Percentiles rank a stretch among this genome's conserved stretches.
phyloP scores from a whole-genome alignment of 768 basidiomycete genomes.

The Kockovaella imperatae region DNA sequence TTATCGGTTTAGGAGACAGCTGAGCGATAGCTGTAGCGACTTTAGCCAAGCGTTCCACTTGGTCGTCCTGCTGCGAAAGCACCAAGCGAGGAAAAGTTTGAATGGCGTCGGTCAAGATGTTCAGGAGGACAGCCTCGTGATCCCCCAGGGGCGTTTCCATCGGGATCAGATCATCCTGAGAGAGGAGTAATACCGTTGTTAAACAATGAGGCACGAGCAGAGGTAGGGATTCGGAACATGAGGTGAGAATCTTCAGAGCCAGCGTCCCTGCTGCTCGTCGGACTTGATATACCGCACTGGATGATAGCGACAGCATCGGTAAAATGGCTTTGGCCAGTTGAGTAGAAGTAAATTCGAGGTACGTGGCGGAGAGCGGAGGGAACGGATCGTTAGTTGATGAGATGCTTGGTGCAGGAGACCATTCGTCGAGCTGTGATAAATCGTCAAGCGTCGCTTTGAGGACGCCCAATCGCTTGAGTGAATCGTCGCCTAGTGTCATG shows the following conservation, averaged over 20 bases:
- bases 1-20: constrained; percentile 45
- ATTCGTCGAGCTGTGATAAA: constrained; percentile 39
- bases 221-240: constrained; percentile 50
- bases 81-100: constrained; percentile 65
- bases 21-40: constrained; percentile 66
- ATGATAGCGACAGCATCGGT: constrained; percentile 53
- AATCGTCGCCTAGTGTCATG: constrained; percentile 32
- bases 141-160: constrained; percentile 11
- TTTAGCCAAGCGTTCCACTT: constrained; percentile 60
- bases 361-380: constrained; percentile 57
- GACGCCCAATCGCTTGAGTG: constrained; percentile 19
- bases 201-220: constrained; percentile 61
- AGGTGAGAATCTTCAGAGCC: constrained; percentile 7
- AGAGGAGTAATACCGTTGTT: constrained; percentile 65
- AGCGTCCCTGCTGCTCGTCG: constrained; percentile 16
- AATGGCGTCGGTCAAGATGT: constrained; percentile 60
- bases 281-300: constrained; percentile 28
- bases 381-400: constrained; percentile 47
- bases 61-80: constrained; percentile 61
- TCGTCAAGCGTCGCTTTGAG: constrained; percentile 19
- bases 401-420: constrained; percentile 18
- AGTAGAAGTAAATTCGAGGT: constrained; percentile 72
- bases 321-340: constrained; percentile 79
- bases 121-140: constrained; percentile 52
- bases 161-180: constrained; percentile 14